Conservation (phyloP, 164 flowering plant genomes). For the Magnolia officinalis region DNA sequence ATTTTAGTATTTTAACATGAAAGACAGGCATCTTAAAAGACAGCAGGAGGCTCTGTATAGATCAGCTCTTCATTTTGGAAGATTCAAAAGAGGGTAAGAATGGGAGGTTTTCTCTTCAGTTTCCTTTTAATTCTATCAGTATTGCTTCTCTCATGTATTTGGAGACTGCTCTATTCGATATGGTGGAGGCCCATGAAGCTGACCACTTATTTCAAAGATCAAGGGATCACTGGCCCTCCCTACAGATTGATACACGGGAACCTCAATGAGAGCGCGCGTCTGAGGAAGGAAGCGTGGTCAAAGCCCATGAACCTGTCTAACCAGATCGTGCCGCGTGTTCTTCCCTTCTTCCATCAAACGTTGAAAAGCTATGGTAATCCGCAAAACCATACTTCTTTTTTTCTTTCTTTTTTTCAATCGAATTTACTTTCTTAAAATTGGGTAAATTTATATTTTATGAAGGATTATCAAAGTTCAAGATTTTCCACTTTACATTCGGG, state of each 20-base stretch:
- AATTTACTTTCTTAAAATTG: not conserved
- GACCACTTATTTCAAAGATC: conserved; percentile 29
- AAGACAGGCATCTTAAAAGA: too few relatives aligned
- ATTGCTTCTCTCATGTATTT: not conserved
- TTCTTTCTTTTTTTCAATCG: too few relatives aligned
- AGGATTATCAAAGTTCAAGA: too few relatives aligned
- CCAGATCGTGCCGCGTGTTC: conserved; percentile 30
- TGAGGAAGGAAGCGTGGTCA: conserved; percentile 30
- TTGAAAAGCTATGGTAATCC: conserved; percentile 36
- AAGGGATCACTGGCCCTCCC: conserved; percentile 39
- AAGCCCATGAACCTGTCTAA: conserved; percentile 39
- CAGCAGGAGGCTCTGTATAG: too few relatives aligned
- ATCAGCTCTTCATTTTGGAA: too few relatives aligned
- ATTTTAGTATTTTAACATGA: too few relatives aligned
- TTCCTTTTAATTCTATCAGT: not conserved
- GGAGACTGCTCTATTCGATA: conserved; percentile 5
- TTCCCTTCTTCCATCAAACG: conserved; percentile 21
- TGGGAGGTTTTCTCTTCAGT: not conserved
- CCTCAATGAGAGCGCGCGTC: conserved; percentile 25
- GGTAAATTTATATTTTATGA: not conserved
- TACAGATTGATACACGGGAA: conserved; percentile 41
- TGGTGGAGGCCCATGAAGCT: conserved; percentile 51
- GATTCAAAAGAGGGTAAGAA: not conserved
- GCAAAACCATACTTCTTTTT: too few relatives aligned
- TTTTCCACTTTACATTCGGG: too few relatives aligned